These are phyloP conservation scores for Exophiala alcalophila DNA, from an alignment of 2,329 filamentous ascomycete species.

Conservation along the genomic window DNA sequence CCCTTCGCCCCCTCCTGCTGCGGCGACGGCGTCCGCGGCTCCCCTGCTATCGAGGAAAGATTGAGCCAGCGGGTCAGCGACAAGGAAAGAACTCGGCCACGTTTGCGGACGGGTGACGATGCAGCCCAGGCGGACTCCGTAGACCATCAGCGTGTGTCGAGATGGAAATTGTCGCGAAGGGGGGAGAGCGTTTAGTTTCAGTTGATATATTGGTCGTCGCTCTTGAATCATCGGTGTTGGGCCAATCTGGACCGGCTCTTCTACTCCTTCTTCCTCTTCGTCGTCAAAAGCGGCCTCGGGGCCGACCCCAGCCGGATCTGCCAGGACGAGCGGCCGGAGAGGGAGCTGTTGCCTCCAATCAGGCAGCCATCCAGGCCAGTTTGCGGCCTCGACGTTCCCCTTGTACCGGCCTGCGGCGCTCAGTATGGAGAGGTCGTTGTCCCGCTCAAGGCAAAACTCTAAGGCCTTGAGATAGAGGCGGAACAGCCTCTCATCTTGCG, in stretches of 20 bases:
- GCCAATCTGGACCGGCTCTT: too few relatives aligned
- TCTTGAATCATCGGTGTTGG: too few relatives aligned
- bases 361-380: slow-evolving; percentile 20
- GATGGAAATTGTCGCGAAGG: neutral
- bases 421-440: slow-evolving; percentile 18
- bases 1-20: too few relatives aligned
- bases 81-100: slow-evolving; percentile 19
- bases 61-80: slow-evolving; percentile 11
- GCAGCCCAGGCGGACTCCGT: slow-evolving; percentile 17
- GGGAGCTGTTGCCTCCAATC: slow-evolving; percentile 23
- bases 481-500: slow-evolving; percentile 10
- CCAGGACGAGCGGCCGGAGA: slow-evolving; percentile 17
- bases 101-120: slow-evolving; percentile 13
- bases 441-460: slow-evolving; percentile 15
- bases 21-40: too few relatives aligned
- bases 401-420: slow-evolving; percentile 23
- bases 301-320: slow-evolving; percentile 7
- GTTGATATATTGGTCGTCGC: slow-evolving; percentile 6
- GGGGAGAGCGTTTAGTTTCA: neutral
- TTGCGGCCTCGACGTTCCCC: slow-evolving; percentile 3
- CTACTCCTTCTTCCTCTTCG: too few relatives aligned
- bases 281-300: slow-evolving; percentile 19
- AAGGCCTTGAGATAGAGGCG: slow-evolving; percentile 17
- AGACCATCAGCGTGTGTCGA: slow-evolving; percentile 8
- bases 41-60: neutral